These are phyloP conservation scores for Trametes cubensis DNA, from an alignment of 768 basidiomycete genomes.

Conservation along the genomic window DNA sequence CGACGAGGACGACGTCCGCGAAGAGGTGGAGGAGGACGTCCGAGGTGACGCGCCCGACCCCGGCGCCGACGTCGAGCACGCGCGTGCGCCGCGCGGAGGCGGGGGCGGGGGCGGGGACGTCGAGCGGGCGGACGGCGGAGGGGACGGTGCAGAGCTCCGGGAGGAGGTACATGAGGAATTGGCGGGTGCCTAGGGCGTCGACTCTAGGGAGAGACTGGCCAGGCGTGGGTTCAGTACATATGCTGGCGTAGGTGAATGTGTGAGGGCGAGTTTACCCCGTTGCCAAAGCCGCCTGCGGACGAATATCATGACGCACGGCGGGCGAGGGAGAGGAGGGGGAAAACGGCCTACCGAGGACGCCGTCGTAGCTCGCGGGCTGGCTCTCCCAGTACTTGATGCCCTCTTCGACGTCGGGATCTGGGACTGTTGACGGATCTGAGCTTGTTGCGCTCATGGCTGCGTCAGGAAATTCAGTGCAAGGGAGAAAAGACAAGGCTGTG, in stretches of 20 bases:
- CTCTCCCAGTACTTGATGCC: constrained; percentile 87
- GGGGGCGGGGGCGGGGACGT: constrained; percentile 23
- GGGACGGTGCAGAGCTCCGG: constrained; percentile 79
- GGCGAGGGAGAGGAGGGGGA: not conserved
- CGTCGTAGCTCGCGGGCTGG: constrained; percentile 81
- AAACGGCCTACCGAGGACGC: constrained; percentile 70
- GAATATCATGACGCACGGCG: constrained; percentile 10
- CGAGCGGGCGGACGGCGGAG: constrained; percentile 65
- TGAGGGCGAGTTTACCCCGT: constrained; percentile 41
- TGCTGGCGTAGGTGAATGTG: not conserved
- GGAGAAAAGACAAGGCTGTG: not conserved
- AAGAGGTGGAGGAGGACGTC: constrained; percentile 89
- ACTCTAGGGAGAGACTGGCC: constrained; percentile 84
- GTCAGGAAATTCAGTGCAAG: not conserved
- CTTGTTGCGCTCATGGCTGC: not conserved
- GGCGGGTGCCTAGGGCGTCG: constrained; percentile 87
- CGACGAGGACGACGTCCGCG: constrained; percentile 84
- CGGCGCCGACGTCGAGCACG: constrained; percentile 92
- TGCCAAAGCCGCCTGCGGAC: constrained; percentile 55
- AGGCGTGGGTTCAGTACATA: not conserved
- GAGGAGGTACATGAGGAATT: constrained; percentile 79
- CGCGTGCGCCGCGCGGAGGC: constrained; percentile 51
- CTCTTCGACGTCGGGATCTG: constrained; percentile 63
- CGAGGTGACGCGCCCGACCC: constrained; percentile 89
- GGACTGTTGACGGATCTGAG: constrained; percentile 19